Evolutionary conservation across 1,139 yeast species (phyloP).

Genomic region (Taphrina flavorubra): DNA sequence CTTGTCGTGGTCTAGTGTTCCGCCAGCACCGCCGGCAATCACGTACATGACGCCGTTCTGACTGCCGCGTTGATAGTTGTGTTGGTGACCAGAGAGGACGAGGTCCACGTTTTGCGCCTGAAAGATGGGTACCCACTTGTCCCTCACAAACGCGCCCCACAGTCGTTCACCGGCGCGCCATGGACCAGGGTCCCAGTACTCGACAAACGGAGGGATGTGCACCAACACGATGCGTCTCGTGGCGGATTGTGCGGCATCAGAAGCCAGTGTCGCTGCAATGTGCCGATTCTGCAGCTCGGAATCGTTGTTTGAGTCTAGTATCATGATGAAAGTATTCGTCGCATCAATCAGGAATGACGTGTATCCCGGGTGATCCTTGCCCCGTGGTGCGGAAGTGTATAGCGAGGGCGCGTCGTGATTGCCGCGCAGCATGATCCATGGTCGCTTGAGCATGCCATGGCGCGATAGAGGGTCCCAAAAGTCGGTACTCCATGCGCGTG

Average conservation of each 20-base stretch:
- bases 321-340: slow-evolving; percentile 9
- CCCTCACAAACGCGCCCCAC: slow-evolving; percentile 33
- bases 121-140: slow-evolving; percentile 24
- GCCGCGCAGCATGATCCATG: slow-evolving; percentile 40
- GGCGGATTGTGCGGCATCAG: slow-evolving; percentile 20
- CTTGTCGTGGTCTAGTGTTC: slow-evolving; percentile 25
- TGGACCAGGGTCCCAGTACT: slow-evolving; percentile 32
- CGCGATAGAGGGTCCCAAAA: slow-evolving; percentile 26
- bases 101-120: slow-evolving; percentile 23
- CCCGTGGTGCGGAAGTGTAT: slow-evolving; percentile 10
- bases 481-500: slow-evolving; percentile 37
- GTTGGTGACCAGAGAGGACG: slow-evolving; percentile 38
- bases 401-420: slow-evolving; percentile 34
- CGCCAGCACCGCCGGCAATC: slow-evolving; percentile 37
- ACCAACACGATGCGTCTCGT: slow-evolving; percentile 32
- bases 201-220: slow-evolving; percentile 37
- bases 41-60: slow-evolving; percentile 26
- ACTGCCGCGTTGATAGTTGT: slow-evolving; percentile 35
- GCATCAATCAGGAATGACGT: slow-evolving; percentile 12
- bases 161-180: slow-evolving; percentile 28
- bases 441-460: neutral
- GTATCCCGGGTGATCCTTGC: slow-evolving; percentile 4
- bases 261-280: slow-evolving; percentile 7
- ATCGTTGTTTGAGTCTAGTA: slow-evolving; percentile 28
- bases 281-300: slow-evolving; percentile 19